Evolutionary conservation across 306 rosid genomes (phyloP).

Genomic region (Castanea crenata): DNA sequence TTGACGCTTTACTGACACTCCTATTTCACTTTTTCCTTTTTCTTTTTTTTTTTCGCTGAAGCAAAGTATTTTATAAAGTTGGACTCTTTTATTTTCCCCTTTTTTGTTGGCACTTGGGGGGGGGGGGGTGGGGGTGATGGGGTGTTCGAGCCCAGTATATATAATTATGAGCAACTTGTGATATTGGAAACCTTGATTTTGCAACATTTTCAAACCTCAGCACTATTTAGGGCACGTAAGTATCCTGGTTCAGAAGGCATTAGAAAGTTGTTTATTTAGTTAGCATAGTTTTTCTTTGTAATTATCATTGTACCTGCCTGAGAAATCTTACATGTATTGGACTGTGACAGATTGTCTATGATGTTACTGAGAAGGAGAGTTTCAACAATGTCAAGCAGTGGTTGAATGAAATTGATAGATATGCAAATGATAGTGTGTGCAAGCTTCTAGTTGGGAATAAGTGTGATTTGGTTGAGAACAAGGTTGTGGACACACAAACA

Average conservation of each 20-base stretch:
- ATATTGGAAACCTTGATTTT: background rate
- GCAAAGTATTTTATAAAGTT: background rate
- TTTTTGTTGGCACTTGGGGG: too few relatives aligned
- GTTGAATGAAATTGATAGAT: constrained; percentile 93
- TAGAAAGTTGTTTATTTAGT: background rate
- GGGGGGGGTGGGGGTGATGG: too few relatives aligned
- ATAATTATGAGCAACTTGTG: background rate
- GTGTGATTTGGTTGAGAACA: constrained; percentile 78
- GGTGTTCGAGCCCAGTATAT: background rate
- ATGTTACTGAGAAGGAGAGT: constrained; percentile 94
- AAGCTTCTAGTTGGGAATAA: constrained; percentile 96
- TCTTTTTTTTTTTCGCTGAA: background rate
- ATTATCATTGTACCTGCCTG: background rate
- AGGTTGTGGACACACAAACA: constrained; percentile 84
- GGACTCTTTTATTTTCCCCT: too few relatives aligned
- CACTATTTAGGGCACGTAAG: background rate
- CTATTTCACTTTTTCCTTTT: background rate
- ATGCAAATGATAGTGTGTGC: constrained; percentile 88
- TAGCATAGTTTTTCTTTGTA: background rate
- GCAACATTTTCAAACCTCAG: background rate
- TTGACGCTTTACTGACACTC: background rate
- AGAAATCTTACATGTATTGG: constrained; percentile 17
- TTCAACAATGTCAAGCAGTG: constrained; percentile 98
- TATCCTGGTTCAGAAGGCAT: background rate
- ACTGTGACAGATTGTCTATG: constrained; percentile 87